A percentile compares a stretch with the other conserved stretches of the same genome.
These are phyloP conservation scores for Phaeolepiota aurea DNA, from an alignment of 768 basidiomycete genomes.

Conservation along the genomic window DNA sequence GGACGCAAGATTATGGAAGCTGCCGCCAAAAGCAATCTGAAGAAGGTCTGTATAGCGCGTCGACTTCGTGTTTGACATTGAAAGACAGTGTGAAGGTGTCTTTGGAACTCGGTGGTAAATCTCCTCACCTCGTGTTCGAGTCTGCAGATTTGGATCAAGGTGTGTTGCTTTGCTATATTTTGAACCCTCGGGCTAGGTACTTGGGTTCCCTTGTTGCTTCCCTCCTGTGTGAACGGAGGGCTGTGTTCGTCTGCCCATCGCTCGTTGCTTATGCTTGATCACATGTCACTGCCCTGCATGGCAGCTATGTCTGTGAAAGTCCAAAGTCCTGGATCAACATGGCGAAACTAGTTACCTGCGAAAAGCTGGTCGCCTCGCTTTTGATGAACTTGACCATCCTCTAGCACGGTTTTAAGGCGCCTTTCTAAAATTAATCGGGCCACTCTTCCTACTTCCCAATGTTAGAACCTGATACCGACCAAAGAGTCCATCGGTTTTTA, in stretches of 20 bases:
- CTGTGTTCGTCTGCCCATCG: not conserved
- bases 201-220: not conserved
- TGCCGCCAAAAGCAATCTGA: slow-evolving; percentile 88
- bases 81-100: slow-evolving; percentile 48
- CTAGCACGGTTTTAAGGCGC: not conserved
- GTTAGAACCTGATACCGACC: too few relatives aligned
- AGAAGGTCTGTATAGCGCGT: slow-evolving; percentile 51
- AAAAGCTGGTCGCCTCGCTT: too few relatives aligned
- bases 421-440: too few relatives aligned
- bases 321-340: not conserved
- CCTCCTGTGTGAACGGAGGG: not conserved
- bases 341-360: too few relatives aligned
- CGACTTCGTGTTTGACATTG: slow-evolving; percentile 3
- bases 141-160: slow-evolving; percentile 88
- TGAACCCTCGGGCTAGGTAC: not conserved
- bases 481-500: too few relatives aligned
- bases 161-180: slow-evolving; percentile 15
- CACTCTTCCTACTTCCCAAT: too few relatives aligned
- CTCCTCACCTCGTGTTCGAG: slow-evolving; percentile 82
- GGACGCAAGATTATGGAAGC: slow-evolving; percentile 90
- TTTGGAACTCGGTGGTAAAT: slow-evolving; percentile 92
- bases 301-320: not conserved
- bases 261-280: too few relatives aligned
- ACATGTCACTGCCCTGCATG: not conserved
- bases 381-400: too few relatives aligned